Percentiles rank a stretch among this genome's conserved stretches.
These are phyloP conservation scores for Schrenkiella parvula DNA, from an alignment of 345 rosid species.

Conservation along the genomic window DNA sequence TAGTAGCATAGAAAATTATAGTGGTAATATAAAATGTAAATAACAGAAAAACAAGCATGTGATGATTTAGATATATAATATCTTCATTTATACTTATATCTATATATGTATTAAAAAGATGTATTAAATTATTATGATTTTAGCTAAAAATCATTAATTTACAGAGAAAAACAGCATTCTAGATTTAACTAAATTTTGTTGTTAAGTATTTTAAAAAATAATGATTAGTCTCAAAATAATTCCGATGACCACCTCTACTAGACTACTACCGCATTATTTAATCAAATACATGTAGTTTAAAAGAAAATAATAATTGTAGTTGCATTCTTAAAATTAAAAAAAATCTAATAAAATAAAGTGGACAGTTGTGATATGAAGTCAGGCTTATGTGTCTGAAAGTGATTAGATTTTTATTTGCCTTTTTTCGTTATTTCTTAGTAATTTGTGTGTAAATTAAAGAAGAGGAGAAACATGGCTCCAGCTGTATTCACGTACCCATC, in stretches of 20 bases:
- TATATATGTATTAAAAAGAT: neutral
- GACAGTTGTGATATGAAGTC: slow-evolving; percentile 30
- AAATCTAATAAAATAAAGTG: slow-evolving; percentile 10
- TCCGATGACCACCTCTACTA: slow-evolving; percentile 1
- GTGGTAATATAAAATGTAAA: neutral
- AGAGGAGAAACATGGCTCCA: slow-evolving; percentile 44
- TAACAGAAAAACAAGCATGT: neutral
- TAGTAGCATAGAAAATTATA: neutral
- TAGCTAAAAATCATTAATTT: neutral
- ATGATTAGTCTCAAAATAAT: neutral
- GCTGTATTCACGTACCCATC: slow-evolving; percentile 61
- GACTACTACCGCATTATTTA: slow-evolving; percentile 7
- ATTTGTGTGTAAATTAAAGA: slow-evolving; percentile 18
- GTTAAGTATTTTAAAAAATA: neutral
- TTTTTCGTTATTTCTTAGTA: slow-evolving; percentile 27
- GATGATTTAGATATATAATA: neutral
- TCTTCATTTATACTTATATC: neutral
- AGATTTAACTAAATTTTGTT: neutral
- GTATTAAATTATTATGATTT: neutral
- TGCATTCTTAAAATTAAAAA: slow-evolving; percentile 9
- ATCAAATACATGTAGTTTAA: slow-evolving; percentile 1
- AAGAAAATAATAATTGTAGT: neutral
- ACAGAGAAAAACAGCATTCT: too few relatives aligned
- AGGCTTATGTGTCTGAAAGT: slow-evolving; percentile 50
- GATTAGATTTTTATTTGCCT: slow-evolving; percentile 31